phyloP scores from a whole-genome alignment of 352 stramenopile species.

The Pythium guiyangense region DNA sequence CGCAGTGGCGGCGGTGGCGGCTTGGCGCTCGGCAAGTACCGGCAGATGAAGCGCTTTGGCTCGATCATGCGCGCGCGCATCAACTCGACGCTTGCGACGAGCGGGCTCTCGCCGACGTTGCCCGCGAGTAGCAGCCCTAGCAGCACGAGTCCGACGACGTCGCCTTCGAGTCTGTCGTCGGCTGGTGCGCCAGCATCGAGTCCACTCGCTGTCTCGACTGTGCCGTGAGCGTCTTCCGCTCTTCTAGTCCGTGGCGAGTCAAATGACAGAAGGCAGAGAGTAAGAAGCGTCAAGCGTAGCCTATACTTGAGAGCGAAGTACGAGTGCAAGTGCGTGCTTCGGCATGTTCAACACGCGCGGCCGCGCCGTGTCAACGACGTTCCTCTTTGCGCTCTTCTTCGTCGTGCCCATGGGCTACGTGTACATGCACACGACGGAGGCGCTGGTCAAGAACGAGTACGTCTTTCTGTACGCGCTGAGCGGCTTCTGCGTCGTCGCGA shows the following conservation, averaged over 20 bases:
- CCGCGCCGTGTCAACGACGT: constrained; percentile 41
- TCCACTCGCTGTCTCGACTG: neutral
- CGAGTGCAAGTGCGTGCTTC: no score
- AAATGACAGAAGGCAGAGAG: no score
- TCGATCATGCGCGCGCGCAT: constrained; percentile 57
- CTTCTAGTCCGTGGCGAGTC: no score
- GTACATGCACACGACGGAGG: no score
- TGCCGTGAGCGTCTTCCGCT: no score
- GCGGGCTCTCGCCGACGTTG: constrained; percentile 1
- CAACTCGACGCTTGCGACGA: constrained; percentile 7
- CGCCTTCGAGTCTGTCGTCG: neutral
- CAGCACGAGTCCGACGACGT: neutral
- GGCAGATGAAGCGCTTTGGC: constrained; percentile 60
- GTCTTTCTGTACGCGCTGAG: no score
- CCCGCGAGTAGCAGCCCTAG: neutral
- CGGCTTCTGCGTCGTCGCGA: no score
- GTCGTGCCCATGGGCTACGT: constrained; percentile 34
- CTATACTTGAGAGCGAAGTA: no score
- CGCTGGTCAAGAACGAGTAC: no score
- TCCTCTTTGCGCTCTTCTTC: constrained; percentile 60
- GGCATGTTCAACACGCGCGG: constrained; percentile 59
- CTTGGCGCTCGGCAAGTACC: constrained; percentile 46
- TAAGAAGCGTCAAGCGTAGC: no score
- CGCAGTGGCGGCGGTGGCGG: constrained; percentile 11
- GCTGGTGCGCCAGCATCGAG: neutral